phyloP scores from a whole-genome alignment of 129 eudicot species.

The Tagetes patula region DNA sequence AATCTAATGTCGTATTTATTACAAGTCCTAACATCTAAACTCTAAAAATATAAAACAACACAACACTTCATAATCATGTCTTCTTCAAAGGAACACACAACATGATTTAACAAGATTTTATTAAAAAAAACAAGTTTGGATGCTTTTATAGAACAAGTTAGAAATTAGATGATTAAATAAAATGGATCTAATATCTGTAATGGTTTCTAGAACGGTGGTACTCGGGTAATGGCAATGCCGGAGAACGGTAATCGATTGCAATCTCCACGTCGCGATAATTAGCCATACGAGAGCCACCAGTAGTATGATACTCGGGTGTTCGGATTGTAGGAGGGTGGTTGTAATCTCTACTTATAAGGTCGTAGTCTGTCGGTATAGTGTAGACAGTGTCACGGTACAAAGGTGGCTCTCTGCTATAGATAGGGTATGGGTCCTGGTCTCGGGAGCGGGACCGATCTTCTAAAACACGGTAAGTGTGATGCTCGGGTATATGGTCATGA shows the following conservation, averaged over 20 bases:
- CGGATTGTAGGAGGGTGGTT: slow-evolving; percentile 18
- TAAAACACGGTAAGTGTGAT: slow-evolving; percentile 25
- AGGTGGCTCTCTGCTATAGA: slow-evolving; percentile 43
- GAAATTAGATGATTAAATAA: background rate
- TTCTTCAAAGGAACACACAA: background rate
- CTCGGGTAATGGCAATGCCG: background rate
- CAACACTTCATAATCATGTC: background rate
- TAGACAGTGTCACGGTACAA: slow-evolving; percentile 42
- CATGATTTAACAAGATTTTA: background rate
- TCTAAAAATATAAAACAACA: no score
- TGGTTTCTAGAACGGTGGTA: background rate
- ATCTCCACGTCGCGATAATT: slow-evolving; percentile 37
- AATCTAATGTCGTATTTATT: background rate
- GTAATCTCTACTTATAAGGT: slow-evolving; percentile 36
- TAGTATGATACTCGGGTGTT: slow-evolving; percentile 32
- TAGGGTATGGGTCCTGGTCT: slow-evolving; percentile 41
- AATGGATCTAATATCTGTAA: background rate
- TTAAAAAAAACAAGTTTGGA: background rate
- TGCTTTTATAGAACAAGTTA: background rate
- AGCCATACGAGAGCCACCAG: slow-evolving; percentile 28
- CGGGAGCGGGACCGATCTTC: slow-evolving; percentile 34
- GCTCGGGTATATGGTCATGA: slow-evolving; percentile 26
- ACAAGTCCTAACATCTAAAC: background rate
- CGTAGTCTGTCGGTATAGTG: slow-evolving; percentile 41
- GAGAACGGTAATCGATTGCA: slow-evolving; percentile 9